Base-by-base conservation (phyloP, 768 basidiomycete genomes). In the Lentinula guzmanii region DNA sequence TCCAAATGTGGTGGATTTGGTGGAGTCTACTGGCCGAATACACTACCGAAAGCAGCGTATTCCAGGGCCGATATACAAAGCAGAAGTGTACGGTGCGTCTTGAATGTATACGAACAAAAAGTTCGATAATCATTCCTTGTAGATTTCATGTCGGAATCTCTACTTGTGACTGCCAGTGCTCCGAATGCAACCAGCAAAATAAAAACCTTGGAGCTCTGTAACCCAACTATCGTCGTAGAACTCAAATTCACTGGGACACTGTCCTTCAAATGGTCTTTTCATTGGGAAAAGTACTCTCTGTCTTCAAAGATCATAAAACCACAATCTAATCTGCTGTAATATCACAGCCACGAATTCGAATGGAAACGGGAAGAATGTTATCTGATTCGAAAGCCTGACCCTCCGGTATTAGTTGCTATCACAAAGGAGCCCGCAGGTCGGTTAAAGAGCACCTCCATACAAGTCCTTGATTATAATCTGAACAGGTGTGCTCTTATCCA, bases 281-380 rank as follows among this genome's bases (percentile, higher is more conserved):
- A 81, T 67, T 94, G 90, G 89, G 91, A 93, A 76, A 82, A 86
- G 90, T 81, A 11, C 48, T 15, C 37, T 28, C 37, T 15, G 31
- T 48, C 16, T 3, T 11, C 5, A 48, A 7, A 24, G 4, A 6
- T 34, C 9, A 24, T 35, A 16, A 9, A 31, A 10, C 60, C 61
- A 16, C 24, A 35, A 41, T 21, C 31, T n/a, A 41, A 28, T 60
- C 39, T 35, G 57, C 50, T 6, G 15, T 21, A 28, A 28, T 11
- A 33, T 39, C 41, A 31, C 67, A 93, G 91, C 41, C 87, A 93
- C 63, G 84, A 88, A 46, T 92, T 91, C 64, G 91, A 93, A 68
- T 94, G 92, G 91, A 89, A 85, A 68, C 81, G 88, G 48, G 90
- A 92, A 68, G 87, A 89, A 65, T 93, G 91, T 72, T 93, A 80